A percentile compares a stretch with the other conserved stretches of the same genome.
Conservation (phyloP, 768 basidiomycete genomes). For the Agrocybe chaxingu region DNA sequence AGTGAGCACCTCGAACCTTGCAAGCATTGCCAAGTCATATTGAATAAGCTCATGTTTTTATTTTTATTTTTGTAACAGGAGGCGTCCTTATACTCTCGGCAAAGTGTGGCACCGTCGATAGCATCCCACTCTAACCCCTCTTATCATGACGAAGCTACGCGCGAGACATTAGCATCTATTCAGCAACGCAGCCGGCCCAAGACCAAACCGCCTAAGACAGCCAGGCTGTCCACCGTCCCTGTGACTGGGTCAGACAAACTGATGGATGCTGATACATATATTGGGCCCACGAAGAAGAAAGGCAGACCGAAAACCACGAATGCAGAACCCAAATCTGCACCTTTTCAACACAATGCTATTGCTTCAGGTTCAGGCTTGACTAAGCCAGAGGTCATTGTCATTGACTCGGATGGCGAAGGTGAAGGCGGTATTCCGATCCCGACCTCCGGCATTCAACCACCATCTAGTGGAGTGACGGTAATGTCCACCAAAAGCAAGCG, state of each 20-base stretch:
- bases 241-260: conserved; percentile 41
- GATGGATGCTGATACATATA: conserved; percentile 38
- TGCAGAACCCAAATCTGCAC: conserved; percentile 7
- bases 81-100: conserved; percentile 1
- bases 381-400: conserved; percentile 19
- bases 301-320: conserved; percentile 30
- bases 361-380: conserved; percentile 19
- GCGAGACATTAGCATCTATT: conserved; percentile 25
- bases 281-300: conserved; percentile 46
- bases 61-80: neutral
- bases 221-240: conserved; percentile 27
- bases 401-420: conserved; percentile 22
- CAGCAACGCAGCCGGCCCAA: conserved; percentile 26
- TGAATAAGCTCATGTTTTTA: neutral
- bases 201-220: conserved; percentile 23
- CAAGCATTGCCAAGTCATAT: conserved; percentile 14
- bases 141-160: conserved; percentile 13
- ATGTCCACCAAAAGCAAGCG: conserved; percentile 1
- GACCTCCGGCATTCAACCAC: conserved; percentile 3
- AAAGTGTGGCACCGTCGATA: neutral
- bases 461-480: neutral
- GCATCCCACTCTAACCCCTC: neutral
- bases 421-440: conserved; percentile 11
- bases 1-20: conserved; percentile 1
- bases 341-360: conserved; percentile 7